Percentiles rank a stretch among this genome's conserved stretches.
Evolutionary conservation across 2,329 filamentous ascomycete species (phyloP).

Genomic region (Epichloe sibirici): DNA sequence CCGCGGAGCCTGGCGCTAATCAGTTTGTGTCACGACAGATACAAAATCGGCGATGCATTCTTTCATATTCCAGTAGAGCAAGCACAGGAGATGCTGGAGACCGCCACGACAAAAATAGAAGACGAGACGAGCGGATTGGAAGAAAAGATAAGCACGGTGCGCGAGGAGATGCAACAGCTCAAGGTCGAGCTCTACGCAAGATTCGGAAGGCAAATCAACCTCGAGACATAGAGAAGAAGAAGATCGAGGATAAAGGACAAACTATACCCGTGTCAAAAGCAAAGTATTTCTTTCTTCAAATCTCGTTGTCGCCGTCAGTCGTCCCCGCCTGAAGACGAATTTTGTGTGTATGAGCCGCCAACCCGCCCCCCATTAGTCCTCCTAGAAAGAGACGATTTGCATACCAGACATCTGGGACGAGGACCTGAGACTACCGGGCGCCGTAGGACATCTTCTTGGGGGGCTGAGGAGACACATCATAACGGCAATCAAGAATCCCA

Average conservation of each 20-base stretch:
- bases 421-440: background rate
- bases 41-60: slow-evolving; percentile 95
- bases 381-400: background rate
- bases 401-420: background rate
- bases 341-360: background rate
- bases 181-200: slow-evolving; percentile 90
- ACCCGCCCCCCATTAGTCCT: background rate
- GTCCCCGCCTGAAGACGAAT: background rate
- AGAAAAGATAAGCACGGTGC: slow-evolving; percentile 59
- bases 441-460: too few species aligned
- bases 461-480: background rate
- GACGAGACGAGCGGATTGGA: slow-evolving; percentile 64
- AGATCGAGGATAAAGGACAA: background rate
- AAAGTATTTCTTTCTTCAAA: background rate
- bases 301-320: background rate
- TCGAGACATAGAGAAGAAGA: slow-evolving; percentile 56
- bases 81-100: slow-evolving; percentile 72
- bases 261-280: background rate
- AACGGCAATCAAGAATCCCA: background rate
- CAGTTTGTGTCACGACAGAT: slow-evolving; percentile 39
- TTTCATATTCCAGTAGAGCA: slow-evolving; percentile 74
- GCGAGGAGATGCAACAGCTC: slow-evolving; percentile 77
- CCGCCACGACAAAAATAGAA: slow-evolving; percentile 62
- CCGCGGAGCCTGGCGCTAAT: background rate
- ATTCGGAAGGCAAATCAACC: slow-evolving; percentile 93